Evolutionary conservation across 805 yeast species (phyloP), one percentile per base, ranked within the genome.

Genomic region (Metschnikowia lachancei): DNA sequence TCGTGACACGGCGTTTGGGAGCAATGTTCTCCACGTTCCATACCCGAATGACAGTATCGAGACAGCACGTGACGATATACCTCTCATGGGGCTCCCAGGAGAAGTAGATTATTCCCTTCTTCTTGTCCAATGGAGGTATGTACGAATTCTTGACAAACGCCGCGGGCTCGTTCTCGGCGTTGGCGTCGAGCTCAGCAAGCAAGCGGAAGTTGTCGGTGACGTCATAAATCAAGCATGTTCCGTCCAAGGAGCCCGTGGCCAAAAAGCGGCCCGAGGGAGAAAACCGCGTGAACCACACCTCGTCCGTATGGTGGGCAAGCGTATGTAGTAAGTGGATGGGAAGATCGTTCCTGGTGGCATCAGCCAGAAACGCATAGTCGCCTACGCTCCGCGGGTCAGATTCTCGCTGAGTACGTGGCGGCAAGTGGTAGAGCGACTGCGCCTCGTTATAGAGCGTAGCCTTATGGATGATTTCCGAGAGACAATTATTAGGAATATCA

Each of bases 211-310:
- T 57, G 36, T 81, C 69, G 3, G 66, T 59, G 2, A 83, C 85
- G 60, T 83, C 85, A 67, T 87, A 89, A 11, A 90, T 71, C 28
- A 80, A 66, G 31, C 87, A 72, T 19, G 75, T 70, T 6, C 80
- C 75, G 60, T 88, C 95, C 13, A 80, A 75, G 7, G 94, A 81
- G 0, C 91, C 85, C 0, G 91, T 78, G n/a, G 88, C 95, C 33
- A 91, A 67, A 52, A 71, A 81, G 51, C 74, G 75, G 2, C 97
- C 97, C 65, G 78, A 76, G 38, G 89, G 86, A 5, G 94, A 84
- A 59, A 87, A 90, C 47, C 78, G 78, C 12, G 85, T 74, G 59
- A 74, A 85, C 97, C 97, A 91, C 11, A 88, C 92, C 62, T 91
- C 96, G 58, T 83, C 81, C 1, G 67, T 63, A 57, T 87, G 94